Percentiles rank a stretch among this genome's conserved stretches.
Evolutionary conservation across 768 basidiomycete genomes (phyloP).

Genomic region (Leccinum arenicola): DNA sequence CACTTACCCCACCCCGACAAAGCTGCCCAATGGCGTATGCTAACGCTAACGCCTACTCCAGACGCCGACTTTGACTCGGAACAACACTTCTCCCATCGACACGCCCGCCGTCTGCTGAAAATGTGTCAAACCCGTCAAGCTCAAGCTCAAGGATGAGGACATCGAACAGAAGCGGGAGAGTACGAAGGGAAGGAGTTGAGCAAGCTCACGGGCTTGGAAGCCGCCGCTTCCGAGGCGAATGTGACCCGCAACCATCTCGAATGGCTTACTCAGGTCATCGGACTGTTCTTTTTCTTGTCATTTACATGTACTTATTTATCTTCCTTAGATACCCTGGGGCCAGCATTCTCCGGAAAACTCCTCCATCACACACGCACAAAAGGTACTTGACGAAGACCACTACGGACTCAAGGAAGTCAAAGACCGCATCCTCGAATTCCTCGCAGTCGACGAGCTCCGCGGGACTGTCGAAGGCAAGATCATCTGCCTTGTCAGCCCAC

Average conservation of each 20-base stretch:
- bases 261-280: constrained; percentile 76
- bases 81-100: too few species aligned
- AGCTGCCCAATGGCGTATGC: too few species aligned
- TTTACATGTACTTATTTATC: constrained; percentile 1
- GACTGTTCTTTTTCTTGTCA: neutral
- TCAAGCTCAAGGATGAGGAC: too few species aligned
- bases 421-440: constrained; percentile 91
- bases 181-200: constrained; percentile 60
- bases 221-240: constrained; percentile 88
- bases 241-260: constrained; percentile 94
- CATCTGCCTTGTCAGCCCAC: constrained; percentile 93
- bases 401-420: constrained; percentile 93
- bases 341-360: constrained; percentile 92
- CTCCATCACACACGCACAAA: constrained; percentile 76
- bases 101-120: too few species aligned
- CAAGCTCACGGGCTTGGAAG: constrained; percentile 87
- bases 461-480: constrained; percentile 98
- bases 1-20: too few species aligned
- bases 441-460: constrained; percentile 91
- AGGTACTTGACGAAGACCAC: constrained; percentile 88
- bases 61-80: too few species aligned
- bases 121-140: too few species aligned
- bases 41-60: too few species aligned
- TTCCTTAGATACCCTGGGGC: constrained; percentile 89
- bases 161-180: too few species aligned